These are phyloP conservation scores for Phytophthora podocarpi DNA, from an alignment of 352 stramenopile genomes.

Conservation along the genomic window DNA sequence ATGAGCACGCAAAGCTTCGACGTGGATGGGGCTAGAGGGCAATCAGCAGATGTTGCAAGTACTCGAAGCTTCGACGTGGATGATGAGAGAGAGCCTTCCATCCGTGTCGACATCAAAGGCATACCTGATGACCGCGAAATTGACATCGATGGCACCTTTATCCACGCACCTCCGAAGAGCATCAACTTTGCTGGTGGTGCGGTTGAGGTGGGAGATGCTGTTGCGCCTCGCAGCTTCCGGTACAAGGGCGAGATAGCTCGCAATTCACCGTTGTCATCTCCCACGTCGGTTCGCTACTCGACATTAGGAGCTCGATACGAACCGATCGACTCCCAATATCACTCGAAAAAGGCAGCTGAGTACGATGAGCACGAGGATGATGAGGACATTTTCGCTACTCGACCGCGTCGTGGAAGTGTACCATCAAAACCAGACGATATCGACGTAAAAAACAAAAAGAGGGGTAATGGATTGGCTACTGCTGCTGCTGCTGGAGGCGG, in stretches of 20 bases:
- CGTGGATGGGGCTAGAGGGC: conserved; percentile 55
- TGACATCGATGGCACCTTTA: conserved; percentile 36
- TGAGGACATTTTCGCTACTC: conserved; percentile 30
- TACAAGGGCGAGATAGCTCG: conserved; percentile 55
- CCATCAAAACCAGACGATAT: conserved; percentile 32
- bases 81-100: conserved; percentile 43
- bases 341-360: conserved; percentile 71
- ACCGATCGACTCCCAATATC: conserved; percentile 68
- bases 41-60: conserved; percentile 14
- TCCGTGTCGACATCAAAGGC: conserved; percentile 57
- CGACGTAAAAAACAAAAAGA: conserved; percentile 15
- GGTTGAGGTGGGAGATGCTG: conserved; percentile 55
- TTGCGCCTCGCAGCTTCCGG: conserved; percentile 67
- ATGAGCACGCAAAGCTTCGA: conserved; percentile 56
- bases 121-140: conserved; percentile 53
- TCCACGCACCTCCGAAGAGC: conserved; percentile 59
- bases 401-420: conserved; percentile 46
- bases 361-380: conserved; percentile 62
- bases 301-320: conserved; percentile 71
- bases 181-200: conserved; percentile 70
- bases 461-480: neutral
- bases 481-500: conserved; percentile 3
- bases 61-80: conserved; percentile 67
- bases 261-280: conserved; percentile 46
- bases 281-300: conserved; percentile 51